Percentiles rank a stretch among this genome's conserved stretches.
Conservation (phyloP, 768 basidiomycete genomes). For the Strobilomyces dryophilus region DNA sequence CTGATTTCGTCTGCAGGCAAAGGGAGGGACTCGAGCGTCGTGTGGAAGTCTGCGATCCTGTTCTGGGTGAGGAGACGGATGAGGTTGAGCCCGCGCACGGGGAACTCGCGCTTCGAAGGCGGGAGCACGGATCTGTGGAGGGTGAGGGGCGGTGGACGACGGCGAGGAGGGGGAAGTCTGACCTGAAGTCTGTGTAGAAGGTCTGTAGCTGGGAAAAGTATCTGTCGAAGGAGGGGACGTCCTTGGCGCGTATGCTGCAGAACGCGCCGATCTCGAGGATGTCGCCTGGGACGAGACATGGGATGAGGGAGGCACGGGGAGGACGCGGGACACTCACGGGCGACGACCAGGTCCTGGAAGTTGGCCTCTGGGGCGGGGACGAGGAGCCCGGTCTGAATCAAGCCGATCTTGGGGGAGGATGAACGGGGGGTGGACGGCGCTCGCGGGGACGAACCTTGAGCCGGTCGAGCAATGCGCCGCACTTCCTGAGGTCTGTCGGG, state of each 20-base stretch:
- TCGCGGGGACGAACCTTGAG: slow-evolving; percentile 56
- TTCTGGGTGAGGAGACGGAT: slow-evolving; percentile 94
- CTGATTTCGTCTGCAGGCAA: slow-evolving; percentile 62
- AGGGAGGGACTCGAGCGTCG: slow-evolving; percentile 86
- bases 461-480: slow-evolving; percentile 57
- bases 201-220: slow-evolving; percentile 90
- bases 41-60: slow-evolving; percentile 97
- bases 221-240: slow-evolving; percentile 90
- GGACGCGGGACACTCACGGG: slow-evolving; percentile 52
- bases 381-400: slow-evolving; percentile 74
- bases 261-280: slow-evolving; percentile 95
- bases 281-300: slow-evolving; percentile 53
- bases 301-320: not conserved
- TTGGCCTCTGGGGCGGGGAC: slow-evolving; percentile 65
- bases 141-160: slow-evolving; percentile 1
- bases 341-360: slow-evolving; percentile 62
- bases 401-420: slow-evolving; percentile 50
- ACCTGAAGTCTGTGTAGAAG: slow-evolving; percentile 87
- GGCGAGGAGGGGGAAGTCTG: slow-evolving; percentile 4
- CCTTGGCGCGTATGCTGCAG: slow-evolving; percentile 84
- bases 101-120: slow-evolving; percentile 80
- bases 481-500: slow-evolving; percentile 66
- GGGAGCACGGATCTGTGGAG: slow-evolving; percentile 63
- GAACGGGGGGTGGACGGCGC: not conserved
- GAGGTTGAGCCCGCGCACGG: slow-evolving; percentile 90